Base-by-base conservation (phyloP, 116 monocot genomes). In the Trichopus zeylanicus region DNA sequence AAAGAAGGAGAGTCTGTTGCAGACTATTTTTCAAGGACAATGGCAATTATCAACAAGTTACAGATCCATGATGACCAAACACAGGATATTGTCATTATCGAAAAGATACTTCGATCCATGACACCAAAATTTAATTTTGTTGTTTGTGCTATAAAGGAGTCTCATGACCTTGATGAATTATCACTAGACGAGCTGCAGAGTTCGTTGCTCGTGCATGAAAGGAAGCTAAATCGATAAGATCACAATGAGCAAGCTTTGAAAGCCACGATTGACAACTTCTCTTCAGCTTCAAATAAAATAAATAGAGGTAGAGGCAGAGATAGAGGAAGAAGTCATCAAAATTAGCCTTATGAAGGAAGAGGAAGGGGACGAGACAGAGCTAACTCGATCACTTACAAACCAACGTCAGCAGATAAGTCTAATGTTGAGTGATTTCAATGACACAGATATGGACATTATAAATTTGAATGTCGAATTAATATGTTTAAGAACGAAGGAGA, bases 91-190 rank as follows among this genome's bases (percentile, higher is more conserved):
- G 25, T 7, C 3, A 27, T 60, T 25, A 26, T 60, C 22, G 60
- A 60, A 24, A 60, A 60, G 24, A 60, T 60, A 26, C 42, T 46
- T 3, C 10, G 26, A 18, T 60, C 39, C 3, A 15, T 60, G 42
- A 26, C 25, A 12, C 16, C 24, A 26, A 60, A 60, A 18, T 60
- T 60, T 18, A 46, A 60, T 46, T 60, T 27, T n/a, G n/a, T n/a
- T n/a, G n/a, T n/a, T n/a, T n/a, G n/a, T n/a, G n/a, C n/a, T n/a
- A n/a, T n/a, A n/a, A 46, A 60, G 22, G 60, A 60, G 35, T 39
- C 60, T 5, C 42, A 60, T 16, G 27, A 46, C 18, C 10, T 60
- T 27, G 60, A 60, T 39, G 26, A 15, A 22, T 5, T 51, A 4
- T 1, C 24, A 3, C 3, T 51, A 3, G 51, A 51, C 22, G 51